A percentile compares a stretch with the other conserved stretches of the same genome.
Evolutionary conservation across 106 monocot species (phyloP).

Genomic region (Amphibolis antarctica): DNA sequence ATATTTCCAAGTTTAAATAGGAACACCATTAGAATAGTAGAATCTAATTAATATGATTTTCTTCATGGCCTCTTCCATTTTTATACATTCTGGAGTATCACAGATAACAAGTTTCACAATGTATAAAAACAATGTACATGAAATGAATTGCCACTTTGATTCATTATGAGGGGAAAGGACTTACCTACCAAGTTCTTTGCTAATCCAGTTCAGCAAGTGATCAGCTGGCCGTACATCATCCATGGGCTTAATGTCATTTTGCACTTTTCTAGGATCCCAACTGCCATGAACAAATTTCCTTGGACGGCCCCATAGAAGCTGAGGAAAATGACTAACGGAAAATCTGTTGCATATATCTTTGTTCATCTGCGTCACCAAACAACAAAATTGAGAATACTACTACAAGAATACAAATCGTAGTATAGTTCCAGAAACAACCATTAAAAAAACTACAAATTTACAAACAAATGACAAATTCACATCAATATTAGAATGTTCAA

Average conservation of each 20-base stretch:
- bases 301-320: slow-evolving; percentile 74
- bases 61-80: no score
- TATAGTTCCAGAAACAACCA: background rate
- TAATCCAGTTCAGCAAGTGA: slow-evolving; percentile 80
- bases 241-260: slow-evolving; percentile 50
- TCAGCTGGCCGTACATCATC: slow-evolving; percentile 83
- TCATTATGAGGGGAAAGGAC: background rate
- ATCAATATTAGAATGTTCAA: no score
- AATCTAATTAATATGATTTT: no score
- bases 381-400: slow-evolving; percentile 8
- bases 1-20: no score
- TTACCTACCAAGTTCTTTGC: slow-evolving; percentile 72
- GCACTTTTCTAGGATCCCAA: slow-evolving; percentile 62
- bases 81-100: no score
- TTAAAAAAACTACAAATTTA: background rate
- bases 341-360: slow-evolving; percentile 67
- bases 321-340: slow-evolving; percentile 70
- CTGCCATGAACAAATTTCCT: slow-evolving; percentile 36
- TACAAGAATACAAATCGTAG: background rate
- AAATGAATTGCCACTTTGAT: background rate
- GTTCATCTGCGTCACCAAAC: slow-evolving; percentile 84
- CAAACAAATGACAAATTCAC: no score
- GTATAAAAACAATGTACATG: background rate
- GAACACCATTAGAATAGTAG: no score
- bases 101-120: background rate